Base-by-base conservation (phyloP, 495 filamentous ascomycete species). In the Extremus antarcticus region DNA sequence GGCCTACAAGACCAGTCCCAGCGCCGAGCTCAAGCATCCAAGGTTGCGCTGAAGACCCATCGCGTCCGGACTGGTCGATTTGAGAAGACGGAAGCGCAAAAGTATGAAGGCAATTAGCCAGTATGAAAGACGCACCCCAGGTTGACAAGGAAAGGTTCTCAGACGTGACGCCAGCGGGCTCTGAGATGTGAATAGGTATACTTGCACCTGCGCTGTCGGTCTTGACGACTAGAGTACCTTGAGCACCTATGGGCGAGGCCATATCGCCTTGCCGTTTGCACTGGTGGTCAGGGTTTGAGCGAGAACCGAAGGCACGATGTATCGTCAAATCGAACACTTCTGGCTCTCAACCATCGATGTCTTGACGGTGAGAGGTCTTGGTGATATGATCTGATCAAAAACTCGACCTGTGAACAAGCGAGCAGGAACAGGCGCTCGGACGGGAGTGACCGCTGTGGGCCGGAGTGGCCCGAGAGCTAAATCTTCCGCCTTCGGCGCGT, bases 11-110 rank as follows among this genome's bases (percentile, higher is more conserved):
- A 11, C 61, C 61, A 13, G 58, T 57, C 3, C 61, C 61, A 1
- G 61, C 61, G 20, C 61, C 61, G 1, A 64, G 55, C 41, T 64
- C 61, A 22, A 64, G 57, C 2, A 58, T 50, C 11, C 13, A 21
- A 19, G 32, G 13, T 15, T 8, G 16, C 13, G 20, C 2, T 1
- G 24, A 21, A 13, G 17, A 1, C 0, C 24, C n/a, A 19, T 29
- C 38, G 4, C 23, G 1, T 20, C 11, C 32, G 10, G 10, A 43
- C 17, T 24, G 25, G 11, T 7, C 41, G 7, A 3, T n/a, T 7
- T 21, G 41, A 16, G 46, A 32, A 19, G 47, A 35, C 2, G 56
- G 51, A 3, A 25, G 8, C 24, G 22, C 15, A n/a, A 62, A 22
- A 2, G 13, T 19, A 24, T 57, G 59, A 9, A 62, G 43, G 0